Percentiles rank a stretch among this genome's conserved stretches.
These are phyloP conservation scores for Phaeoacremonium minimum DNA, from an alignment of 2,329 filamentous ascomycete genomes.

Conservation along the genomic window DNA sequence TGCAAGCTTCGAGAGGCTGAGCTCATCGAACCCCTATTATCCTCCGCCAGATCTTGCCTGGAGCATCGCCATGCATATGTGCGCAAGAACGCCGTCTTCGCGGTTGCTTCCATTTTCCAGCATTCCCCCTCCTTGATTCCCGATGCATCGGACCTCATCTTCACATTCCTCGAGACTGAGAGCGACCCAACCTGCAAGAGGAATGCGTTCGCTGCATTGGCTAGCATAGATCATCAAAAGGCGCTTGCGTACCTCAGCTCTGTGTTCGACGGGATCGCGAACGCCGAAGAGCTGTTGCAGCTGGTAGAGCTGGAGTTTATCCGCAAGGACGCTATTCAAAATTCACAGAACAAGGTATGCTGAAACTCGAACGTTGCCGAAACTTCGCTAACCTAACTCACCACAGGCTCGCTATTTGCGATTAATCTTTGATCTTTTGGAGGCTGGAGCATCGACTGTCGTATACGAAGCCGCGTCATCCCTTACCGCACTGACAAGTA, in stretches of 20 bases:
- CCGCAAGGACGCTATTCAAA: slow-evolving; percentile 92
- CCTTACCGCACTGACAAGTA: slow-evolving; percentile 87
- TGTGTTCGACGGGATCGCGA: slow-evolving; percentile 89
- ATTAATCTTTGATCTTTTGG: slow-evolving; percentile 92
- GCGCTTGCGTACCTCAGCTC: slow-evolving; percentile 82
- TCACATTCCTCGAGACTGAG: slow-evolving; percentile 84
- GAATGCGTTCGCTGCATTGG: slow-evolving; percentile 90
- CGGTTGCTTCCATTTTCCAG: slow-evolving; percentile 85
- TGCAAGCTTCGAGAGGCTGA: slow-evolving; percentile 95
- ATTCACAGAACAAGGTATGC: slow-evolving; percentile 84
- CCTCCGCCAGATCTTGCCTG: slow-evolving; percentile 85
- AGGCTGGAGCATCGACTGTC: slow-evolving; percentile 89
- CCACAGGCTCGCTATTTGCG: slow-evolving; percentile 78
- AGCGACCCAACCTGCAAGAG: slow-evolving; percentile 95
- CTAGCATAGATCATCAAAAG: slow-evolving; percentile 89
- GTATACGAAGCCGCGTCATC: slow-evolving; percentile 97
- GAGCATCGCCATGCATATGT: slow-evolving; percentile 97
- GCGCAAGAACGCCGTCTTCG: slow-evolving; percentile 96
- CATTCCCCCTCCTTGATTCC: slow-evolving; percentile 91
- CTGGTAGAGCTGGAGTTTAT: slow-evolving; percentile 96
- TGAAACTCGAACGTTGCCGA: too few species aligned
- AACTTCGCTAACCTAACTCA: too few species aligned
- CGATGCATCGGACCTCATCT: slow-evolving; percentile 88
- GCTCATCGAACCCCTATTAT: slow-evolving; percentile 91
- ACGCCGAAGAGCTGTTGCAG: slow-evolving; percentile 89